Evolutionary conservation across 352 stramenopile species (phyloP), one percentile per base, ranked within the genome.

Genomic region (Phytopythium montanum): DNA sequence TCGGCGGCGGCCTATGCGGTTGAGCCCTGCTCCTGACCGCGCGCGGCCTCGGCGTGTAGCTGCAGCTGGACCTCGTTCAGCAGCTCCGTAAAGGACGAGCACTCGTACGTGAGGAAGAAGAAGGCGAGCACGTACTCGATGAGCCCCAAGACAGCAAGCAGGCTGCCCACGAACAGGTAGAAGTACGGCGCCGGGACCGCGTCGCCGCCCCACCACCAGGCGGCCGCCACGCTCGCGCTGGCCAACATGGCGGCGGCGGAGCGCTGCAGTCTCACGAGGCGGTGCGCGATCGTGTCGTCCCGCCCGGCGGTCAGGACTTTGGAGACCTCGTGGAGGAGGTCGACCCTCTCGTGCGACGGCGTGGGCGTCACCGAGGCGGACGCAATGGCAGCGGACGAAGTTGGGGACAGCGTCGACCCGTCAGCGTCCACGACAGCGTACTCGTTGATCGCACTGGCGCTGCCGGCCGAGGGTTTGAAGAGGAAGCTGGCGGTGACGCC

Each of bases 51-150:
- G 7, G 60, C 68, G 45, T 90, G 63, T 23, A 85, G 60, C 33
- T 90, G 79, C 21, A 93, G 66, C 16, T 82, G 73, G 56, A 85
- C 76, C 61, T 93, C 67, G 67, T 85, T 90, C 31, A 66, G 64
- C 13, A 93, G 62, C 64, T 93, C 81, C 18, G 78, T 91, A 67
- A 93, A 93, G 39, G 77, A 81, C 52, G 84, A 90, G 65, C 79
- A 89, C 70, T 93, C 84, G 46, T 91, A 79, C 41, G 84, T 91
- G 42, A 90, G 65, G 54, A 90, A 82, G 67, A 84, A 93, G 69
- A 93, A 91, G 36, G 81, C 71, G 39, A 93, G 61, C 26, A 88
- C 59, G 69, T 93, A 93, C 62, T 91, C 79, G 42, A 77, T 59
- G 45, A 83, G 38, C 14, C 66, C 68, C 48, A 87, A 51, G 5